Evolutionary conservation across 331 rosid genomes (phyloP), one percentile per base, ranked within the genome.

Genomic region (Rhamnella rubrinervis): DNA sequence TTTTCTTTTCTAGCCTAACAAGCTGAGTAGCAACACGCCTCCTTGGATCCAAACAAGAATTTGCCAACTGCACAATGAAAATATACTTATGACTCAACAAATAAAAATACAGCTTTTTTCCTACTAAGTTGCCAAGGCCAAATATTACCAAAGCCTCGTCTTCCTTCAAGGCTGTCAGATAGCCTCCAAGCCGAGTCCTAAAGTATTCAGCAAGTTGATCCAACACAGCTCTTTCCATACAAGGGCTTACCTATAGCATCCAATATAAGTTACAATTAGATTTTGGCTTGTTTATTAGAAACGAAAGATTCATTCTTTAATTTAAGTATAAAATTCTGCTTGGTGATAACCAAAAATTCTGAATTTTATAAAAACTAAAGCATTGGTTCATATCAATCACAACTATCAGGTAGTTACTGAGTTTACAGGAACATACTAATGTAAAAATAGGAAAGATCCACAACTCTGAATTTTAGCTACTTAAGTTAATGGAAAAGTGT

Each of bases 181-280:
- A 95, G 82, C 96, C 84, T 67, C 91, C 92, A 61, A 91, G 85
- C 44, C 97, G 97, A 56, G 82, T 67, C 70, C 72, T 81, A 75
- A 95, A 91, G 80, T 95, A 95, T 77, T 81, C 84, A 71, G 86
- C 82, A 77, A 91, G 90, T 82, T 95, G 99, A 75, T 87, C 96
- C 84, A 95, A 69, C 55, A 87, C 95, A 9, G 97, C 99, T 64
- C 88, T 78, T 80, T 95, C 99, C 99, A 87, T 89, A 79, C 99
- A 95, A 39, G 96, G 90, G 76, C 99, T 91, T 75, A 82, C 86
- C 99, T 95, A 72, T 39, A 72, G 77, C 59, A 63, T 62, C 49
- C 49, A 58, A 78, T 39, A 60, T 60, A 68, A 58, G 66, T 65
- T 58, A 70, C 28, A 39, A 2, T 26, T 28, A 49, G 14, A 53